Evolutionary conservation across 2,329 filamentous ascomycete species (phyloP).

Genomic region (Lasiodiplodia hormozganensis): DNA sequence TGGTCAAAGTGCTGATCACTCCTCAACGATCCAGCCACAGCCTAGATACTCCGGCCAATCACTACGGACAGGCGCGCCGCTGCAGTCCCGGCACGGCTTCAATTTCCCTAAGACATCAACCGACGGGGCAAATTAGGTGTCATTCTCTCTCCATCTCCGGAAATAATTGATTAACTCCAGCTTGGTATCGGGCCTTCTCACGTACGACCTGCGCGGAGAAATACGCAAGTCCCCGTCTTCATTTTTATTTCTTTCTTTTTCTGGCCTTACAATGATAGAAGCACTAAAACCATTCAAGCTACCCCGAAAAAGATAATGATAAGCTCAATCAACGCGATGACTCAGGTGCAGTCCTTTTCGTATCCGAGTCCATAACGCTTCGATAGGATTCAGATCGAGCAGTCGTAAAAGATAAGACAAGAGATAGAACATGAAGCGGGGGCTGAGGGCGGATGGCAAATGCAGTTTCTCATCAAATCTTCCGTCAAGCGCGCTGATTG

Average conservation of each 20-base stretch:
- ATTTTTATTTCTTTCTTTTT: neutral
- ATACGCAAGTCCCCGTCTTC: neutral
- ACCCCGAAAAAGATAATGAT: neutral
- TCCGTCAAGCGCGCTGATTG: too few relatives aligned
- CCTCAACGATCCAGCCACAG: neutral
- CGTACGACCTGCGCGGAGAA: too few relatives aligned
- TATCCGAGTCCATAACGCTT: too few relatives aligned
- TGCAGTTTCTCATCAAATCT: too few relatives aligned
- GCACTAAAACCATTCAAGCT: too few relatives aligned
- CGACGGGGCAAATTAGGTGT: neutral
- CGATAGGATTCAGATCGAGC: too few relatives aligned
- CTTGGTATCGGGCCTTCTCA: neutral
- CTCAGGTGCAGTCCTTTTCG: too few relatives aligned
- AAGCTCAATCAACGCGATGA: neutral
- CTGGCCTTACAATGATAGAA: neutral
- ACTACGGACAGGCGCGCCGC: neutral
- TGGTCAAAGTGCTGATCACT: neutral
- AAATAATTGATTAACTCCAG: neutral
- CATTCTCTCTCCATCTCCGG: neutral
- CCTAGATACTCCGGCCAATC: neutral
- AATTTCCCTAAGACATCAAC: neutral
- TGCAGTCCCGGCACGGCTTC: neutral
- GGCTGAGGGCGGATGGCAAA: too few relatives aligned
- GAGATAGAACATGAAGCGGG: too few relatives aligned
- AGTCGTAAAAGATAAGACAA: too few relatives aligned